Conservation (phyloP, 2,329 filamentous ascomycete species). For the Knoxdaviesia capensis region DNA sequence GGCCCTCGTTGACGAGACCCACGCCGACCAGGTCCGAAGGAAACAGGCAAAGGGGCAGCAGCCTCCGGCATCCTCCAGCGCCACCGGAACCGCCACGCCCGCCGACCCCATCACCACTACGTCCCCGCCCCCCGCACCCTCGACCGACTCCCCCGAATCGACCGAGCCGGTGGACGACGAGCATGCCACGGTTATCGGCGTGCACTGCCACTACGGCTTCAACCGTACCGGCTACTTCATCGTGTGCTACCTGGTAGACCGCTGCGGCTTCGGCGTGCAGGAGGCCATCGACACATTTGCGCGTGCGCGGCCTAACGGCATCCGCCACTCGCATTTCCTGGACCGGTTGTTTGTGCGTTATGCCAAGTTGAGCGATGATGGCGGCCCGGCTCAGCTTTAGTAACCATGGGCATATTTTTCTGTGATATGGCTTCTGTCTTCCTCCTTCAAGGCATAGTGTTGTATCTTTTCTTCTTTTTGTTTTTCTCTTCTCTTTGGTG, state of each 20-base stretch:
- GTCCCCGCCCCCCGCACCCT: too few species aligned
- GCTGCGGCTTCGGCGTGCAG: constrained; percentile 48
- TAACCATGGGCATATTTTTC: too few species aligned
- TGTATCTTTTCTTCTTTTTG: too few species aligned
- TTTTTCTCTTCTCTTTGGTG: too few species aligned
- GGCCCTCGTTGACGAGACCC: constrained; percentile 35
- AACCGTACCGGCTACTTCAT: constrained; percentile 88
- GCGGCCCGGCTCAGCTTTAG: not conserved
- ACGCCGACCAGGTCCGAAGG: constrained; percentile 12
- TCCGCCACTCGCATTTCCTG: constrained; percentile 75
- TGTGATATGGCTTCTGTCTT: too few species aligned
- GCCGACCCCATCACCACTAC: too few species aligned
- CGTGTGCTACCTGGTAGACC: constrained; percentile 75
- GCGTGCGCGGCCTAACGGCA: constrained; percentile 53
- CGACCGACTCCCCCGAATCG: constrained; percentile 11
- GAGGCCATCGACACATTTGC: constrained; percentile 67
- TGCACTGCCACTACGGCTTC: constrained; percentile 93
- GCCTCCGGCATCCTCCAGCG: constrained; percentile 5
- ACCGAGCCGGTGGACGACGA: constrained; percentile 19
- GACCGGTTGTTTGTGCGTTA: constrained; percentile 71
- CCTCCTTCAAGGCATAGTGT: too few species aligned
- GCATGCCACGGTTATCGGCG: constrained; percentile 40
- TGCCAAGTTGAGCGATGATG: constrained; percentile 8
- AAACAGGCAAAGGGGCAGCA: constrained; percentile 17
- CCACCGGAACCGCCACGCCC: too few species aligned